Evolutionary conservation across 2,329 filamentous ascomycete genomes (phyloP).

Genomic region (Paracorniculantispora psalliotae): DNA sequence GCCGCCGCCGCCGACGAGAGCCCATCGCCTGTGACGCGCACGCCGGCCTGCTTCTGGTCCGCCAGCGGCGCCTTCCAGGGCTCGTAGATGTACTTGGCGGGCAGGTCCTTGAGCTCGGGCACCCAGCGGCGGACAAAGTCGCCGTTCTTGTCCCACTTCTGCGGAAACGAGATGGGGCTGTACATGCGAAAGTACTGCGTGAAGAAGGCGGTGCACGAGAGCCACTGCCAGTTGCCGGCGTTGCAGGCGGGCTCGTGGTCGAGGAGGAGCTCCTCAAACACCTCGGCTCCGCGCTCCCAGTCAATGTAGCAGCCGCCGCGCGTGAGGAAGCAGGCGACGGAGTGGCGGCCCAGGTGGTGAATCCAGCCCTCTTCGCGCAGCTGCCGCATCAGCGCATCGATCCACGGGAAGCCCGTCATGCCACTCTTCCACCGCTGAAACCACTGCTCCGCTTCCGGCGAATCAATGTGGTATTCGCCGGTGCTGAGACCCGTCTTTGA

Average conservation of each 20-base stretch:
- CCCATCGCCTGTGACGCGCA: constrained; percentile 54
- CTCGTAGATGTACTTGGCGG: constrained; percentile 71
- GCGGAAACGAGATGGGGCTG: constrained; percentile 64
- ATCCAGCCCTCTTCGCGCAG: constrained; percentile 70
- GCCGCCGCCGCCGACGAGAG: constrained; percentile 19
- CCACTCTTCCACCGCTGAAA: constrained; percentile 66
- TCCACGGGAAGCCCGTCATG: constrained; percentile 72
- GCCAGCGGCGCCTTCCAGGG: constrained; percentile 67
- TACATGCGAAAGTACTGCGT: constrained; percentile 68
- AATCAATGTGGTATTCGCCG: constrained; percentile 60
- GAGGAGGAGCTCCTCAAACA: constrained; percentile 71
- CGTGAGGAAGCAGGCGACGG: constrained; percentile 78
- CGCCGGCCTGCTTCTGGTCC: constrained; percentile 65
- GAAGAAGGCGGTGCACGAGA: constrained; percentile 72
- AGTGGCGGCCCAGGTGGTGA: constrained; percentile 71
- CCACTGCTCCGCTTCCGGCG: constrained; percentile 55
- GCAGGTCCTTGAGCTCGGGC: constrained; percentile 58
- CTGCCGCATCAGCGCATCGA: constrained; percentile 76
- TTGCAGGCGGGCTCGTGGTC: constrained; percentile 74
- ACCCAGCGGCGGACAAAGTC: constrained; percentile 59
- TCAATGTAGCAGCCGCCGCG: constrained; percentile 72
- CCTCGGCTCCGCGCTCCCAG: constrained; percentile 74
- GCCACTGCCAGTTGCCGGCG: constrained; percentile 73
- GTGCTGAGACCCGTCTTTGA: constrained; percentile 43
- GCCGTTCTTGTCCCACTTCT: constrained; percentile 71